Base-by-base conservation (phyloP, 345 rosid species). In the Syzygium oleosum region DNA sequence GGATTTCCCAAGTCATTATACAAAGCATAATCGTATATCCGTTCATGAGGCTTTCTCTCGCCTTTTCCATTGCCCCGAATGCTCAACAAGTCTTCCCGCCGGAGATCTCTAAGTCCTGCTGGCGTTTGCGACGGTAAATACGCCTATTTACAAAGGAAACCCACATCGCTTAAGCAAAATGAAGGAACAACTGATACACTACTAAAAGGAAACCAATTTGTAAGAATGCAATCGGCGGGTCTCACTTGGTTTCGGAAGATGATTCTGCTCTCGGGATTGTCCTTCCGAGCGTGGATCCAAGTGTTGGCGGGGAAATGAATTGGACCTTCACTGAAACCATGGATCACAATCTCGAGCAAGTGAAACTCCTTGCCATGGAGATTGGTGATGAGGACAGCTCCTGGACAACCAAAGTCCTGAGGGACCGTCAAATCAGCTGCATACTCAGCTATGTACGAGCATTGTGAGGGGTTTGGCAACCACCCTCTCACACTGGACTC, bases 1-100 rank as follows among this genome's bases (percentile, higher is more conserved):
- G 99, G 98, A 90, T 95, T 95, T 1, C 99, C 99, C 85, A 98
- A 84, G 90, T 98, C 99, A 31, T 98, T 95, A 87, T 98, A 96
- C 56, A 90, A 88, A 85, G 92, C 99, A 84, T 94, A 97, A 87
- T 97, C 99, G 84, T 96, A 97, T 78, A 97, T 54, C 89, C 99
- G 93, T 14, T 97, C 99, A 79, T 95, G 94, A 84, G 87, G 86
- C 90, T 93, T 94, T 77, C 99, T 93, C 91, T 93, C 90, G 19
- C 98, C 99, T 91, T 93, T 92, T 1, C 98, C 98, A 85, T 93
- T 91, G 52, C 99, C 98, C 14, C 95, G 94, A 59, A 95, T 90
- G 87, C 94, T 90, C 29, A 89, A 63, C 84, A 96, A 92, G 90
- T 95, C 99, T 88, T 94, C 94, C 5, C 90, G 95, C 29, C 99